phyloP scores from a whole-genome alignment of 768 basidiomycete genomes.

The Neoboletus magnificus region DNA sequence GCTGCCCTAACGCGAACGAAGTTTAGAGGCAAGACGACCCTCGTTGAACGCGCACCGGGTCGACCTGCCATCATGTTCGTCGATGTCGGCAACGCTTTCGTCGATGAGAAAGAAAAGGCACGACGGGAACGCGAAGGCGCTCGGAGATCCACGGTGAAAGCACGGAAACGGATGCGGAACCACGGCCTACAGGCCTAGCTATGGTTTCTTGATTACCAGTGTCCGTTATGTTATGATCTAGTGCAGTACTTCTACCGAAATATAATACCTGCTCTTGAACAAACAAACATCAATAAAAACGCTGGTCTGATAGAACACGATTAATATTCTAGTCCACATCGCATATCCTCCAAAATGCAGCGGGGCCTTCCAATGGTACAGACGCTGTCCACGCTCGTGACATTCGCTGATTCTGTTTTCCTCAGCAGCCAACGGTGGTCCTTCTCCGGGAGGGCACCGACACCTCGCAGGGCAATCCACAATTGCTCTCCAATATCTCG shows the following conservation, averaged over 20 bases:
- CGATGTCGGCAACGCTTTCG: constrained; percentile 70
- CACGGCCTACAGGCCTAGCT: constrained; percentile 8
- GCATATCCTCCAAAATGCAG: constrained; percentile 61
- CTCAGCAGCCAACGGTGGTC: constrained; percentile 94
- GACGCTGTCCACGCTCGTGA: neutral
- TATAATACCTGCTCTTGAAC: neutral
- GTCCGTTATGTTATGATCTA: neutral
- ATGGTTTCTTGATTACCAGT: neutral
- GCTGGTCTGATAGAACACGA: neutral
- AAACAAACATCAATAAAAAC: constrained; percentile 25
- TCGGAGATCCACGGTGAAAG: constrained; percentile 40
- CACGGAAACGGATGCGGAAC: constrained; percentile 28
- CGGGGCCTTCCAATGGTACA: constrained; percentile 75
- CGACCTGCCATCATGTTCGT: constrained; percentile 63
- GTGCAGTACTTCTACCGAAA: neutral
- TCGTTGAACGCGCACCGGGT: constrained; percentile 39
- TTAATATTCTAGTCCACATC: constrained; percentile 4
- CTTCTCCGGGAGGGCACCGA: constrained; percentile 96
- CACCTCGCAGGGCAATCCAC: constrained; percentile 89
- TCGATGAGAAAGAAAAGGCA: constrained; percentile 52
- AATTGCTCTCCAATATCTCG: constrained; percentile 92
- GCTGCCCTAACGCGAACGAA: constrained; percentile 38
- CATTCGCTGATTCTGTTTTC: constrained; percentile 16
- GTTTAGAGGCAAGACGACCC: constrained; percentile 36
- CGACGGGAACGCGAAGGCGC: constrained; percentile 49